These are phyloP conservation scores for Geotrichum restrictum DNA, from an alignment of 1,139 yeast genomes.

Conservation along the genomic window DNA sequence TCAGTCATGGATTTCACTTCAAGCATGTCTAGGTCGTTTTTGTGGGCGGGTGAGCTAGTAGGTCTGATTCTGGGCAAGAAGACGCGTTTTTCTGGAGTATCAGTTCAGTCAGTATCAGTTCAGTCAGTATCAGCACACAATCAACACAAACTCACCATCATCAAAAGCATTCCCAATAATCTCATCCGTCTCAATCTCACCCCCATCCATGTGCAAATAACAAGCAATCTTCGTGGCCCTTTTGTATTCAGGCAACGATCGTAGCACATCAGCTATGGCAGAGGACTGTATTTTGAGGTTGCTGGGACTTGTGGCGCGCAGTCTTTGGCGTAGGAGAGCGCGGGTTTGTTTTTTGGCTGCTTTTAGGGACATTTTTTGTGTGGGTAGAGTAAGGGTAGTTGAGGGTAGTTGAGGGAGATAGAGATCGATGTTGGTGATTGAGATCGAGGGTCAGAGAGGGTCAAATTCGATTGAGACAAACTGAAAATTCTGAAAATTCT, in stretches of 20 bases:
- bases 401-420: background rate
- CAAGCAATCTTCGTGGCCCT: constrained; percentile 52
- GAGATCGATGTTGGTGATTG: background rate
- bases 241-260: constrained; percentile 41
- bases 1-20: constrained; percentile 44
- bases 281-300: constrained; percentile 31
- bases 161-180: constrained; percentile 51
- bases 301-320: no score
- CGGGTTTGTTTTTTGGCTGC: constrained; percentile 30
- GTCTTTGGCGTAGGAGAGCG: constrained; percentile 23
- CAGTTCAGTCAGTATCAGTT: background rate
- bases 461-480: no score
- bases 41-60: constrained; percentile 38
- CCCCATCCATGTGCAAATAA: constrained; percentile 62
- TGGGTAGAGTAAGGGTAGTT: background rate
- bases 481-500: no score
- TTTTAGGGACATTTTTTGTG: background rate
- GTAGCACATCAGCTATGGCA: constrained; percentile 37
- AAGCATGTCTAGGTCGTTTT: constrained; percentile 57
- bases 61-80: constrained; percentile 38
- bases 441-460: no score
- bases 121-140: background rate
- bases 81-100: constrained; percentile 33
- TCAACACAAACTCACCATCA: constrained; percentile 35
- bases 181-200: constrained; percentile 51